Conservation (phyloP, 2,329 filamentous ascomycete genomes). For the Atkinsonella texensis region DNA sequence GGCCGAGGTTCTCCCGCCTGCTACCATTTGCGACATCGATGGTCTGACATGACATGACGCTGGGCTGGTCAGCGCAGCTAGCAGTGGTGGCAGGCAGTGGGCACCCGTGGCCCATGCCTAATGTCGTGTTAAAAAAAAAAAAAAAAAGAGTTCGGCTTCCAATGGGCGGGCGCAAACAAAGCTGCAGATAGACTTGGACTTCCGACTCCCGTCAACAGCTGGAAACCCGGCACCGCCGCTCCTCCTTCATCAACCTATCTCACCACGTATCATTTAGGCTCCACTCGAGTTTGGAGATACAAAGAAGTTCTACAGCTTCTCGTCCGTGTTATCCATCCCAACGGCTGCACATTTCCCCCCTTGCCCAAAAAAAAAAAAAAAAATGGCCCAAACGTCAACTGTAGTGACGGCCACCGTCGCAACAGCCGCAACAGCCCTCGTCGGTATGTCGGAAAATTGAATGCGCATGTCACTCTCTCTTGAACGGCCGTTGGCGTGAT, state of each 20-base stretch:
- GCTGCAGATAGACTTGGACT: slow-evolving; percentile 1
- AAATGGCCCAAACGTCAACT: slow-evolving; percentile 38
- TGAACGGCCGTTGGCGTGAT: background rate
- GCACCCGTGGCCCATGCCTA: background rate
- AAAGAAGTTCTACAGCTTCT: background rate
- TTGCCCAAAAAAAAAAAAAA: background rate
- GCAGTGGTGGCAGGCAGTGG: background rate
- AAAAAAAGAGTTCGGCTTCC: slow-evolving; percentile 1
- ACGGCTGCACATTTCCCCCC: background rate
- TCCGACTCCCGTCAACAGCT: background rate
- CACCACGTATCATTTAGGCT: background rate
- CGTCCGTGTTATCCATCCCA: slow-evolving; percentile 1
- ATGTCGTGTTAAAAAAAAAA: slow-evolving; percentile 1
- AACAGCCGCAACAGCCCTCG: slow-evolving; percentile 44
- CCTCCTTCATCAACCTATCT: background rate
- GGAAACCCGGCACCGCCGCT: background rate
- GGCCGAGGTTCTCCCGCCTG: slow-evolving; percentile 13
- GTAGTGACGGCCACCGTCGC: slow-evolving; percentile 50
- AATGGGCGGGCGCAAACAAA: slow-evolving; percentile 2
- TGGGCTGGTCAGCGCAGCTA: too few relatives aligned
- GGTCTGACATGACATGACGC: slow-evolving; percentile 4
- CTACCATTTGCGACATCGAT: slow-evolving; percentile 8
- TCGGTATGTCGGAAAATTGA: slow-evolving; percentile 34
- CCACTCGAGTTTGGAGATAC: background rate
- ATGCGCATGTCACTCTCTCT: background rate